phyloP scores from a whole-genome alignment of 768 basidiomycete genomes.

The Tylopilus vinaceipallidus region DNA sequence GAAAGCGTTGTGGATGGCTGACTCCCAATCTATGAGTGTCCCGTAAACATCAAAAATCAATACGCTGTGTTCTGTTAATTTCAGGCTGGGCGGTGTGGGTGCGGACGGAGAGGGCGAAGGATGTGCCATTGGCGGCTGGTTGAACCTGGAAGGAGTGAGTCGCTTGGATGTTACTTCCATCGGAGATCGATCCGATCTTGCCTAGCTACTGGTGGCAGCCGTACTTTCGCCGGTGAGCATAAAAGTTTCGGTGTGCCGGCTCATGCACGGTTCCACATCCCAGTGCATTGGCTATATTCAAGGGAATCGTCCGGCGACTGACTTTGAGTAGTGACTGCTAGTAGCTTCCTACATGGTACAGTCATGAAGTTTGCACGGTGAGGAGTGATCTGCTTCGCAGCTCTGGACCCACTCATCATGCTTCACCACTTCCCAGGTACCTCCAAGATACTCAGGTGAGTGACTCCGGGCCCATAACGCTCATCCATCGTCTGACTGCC shows the following conservation, averaged over 20 bases:
- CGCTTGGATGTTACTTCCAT: too few relatives aligned
- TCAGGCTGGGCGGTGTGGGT: neutral
- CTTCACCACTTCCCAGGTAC: constrained; percentile 43
- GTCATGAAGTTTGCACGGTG: constrained; percentile 69
- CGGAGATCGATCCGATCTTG: too few relatives aligned
- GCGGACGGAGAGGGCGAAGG: constrained; percentile 5
- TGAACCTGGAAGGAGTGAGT: neutral
- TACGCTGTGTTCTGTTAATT: constrained; percentile 29
- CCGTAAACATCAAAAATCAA: constrained; percentile 79
- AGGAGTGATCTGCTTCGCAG: constrained; percentile 16
- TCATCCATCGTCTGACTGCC: neutral
- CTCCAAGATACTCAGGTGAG: constrained; percentile 65
- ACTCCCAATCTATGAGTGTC: constrained; percentile 77
- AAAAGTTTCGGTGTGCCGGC: too few relatives aligned
- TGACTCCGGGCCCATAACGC: neutral
- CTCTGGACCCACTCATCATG: neutral
- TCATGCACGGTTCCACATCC: too few relatives aligned
- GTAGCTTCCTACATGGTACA: too few relatives aligned
- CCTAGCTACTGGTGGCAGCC: too few relatives aligned
- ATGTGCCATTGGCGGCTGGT: constrained; percentile 18
- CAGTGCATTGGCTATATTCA: too few relatives aligned
- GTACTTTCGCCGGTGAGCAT: too few relatives aligned
- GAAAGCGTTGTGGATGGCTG: constrained; percentile 56
- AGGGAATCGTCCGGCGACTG: too few relatives aligned
- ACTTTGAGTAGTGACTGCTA: too few relatives aligned